phyloP scores from a whole-genome alignment of 2,329 filamentous ascomycete species.

The Ceratocystis cubensis region DNA sequence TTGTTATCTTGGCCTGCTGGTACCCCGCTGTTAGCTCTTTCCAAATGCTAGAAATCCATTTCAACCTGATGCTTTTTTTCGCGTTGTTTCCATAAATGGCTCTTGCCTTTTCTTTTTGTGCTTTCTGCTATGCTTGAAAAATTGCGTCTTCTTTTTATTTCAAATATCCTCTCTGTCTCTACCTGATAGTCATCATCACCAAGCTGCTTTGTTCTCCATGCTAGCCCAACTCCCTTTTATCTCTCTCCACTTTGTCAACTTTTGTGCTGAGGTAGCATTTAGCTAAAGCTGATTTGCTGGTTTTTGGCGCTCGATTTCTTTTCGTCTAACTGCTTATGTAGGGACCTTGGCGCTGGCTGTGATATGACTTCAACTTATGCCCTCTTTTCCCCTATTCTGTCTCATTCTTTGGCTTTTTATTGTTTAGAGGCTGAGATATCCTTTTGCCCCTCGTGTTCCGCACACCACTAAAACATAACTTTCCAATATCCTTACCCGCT shows the following conservation, averaged over 20 bases:
- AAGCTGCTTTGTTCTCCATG: not conserved
- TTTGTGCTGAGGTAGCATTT: not conserved
- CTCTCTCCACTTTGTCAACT: not conserved
- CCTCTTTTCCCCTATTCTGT: conserved; percentile 3
- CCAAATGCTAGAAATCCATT: not conserved
- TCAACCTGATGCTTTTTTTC: not conserved
- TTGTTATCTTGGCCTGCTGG: not conserved
- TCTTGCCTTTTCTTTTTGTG: not conserved
- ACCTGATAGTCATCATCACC: not conserved
- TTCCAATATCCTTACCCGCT: not conserved
- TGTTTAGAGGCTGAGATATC: not conserved
- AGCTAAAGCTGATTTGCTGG: conserved; percentile 5
- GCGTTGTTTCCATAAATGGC: not conserved
- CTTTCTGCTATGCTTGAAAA: not conserved
- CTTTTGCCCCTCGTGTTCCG: not conserved
- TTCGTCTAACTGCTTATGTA: not conserved
- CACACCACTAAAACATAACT: not conserved
- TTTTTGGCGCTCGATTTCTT: not conserved
- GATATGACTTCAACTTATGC: not conserved
- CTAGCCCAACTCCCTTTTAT: not conserved
- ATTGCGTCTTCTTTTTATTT: not conserved
- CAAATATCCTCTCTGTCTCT: not conserved
- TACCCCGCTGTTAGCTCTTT: conserved; percentile 5
- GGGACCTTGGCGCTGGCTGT: not conserved
- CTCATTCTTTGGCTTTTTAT: conserved; percentile 3